Evolutionary conservation across 768 basidiomycete genomes (phyloP), one percentile per base, ranked within the genome.

Genomic region (Lentinula sp.): DNA sequence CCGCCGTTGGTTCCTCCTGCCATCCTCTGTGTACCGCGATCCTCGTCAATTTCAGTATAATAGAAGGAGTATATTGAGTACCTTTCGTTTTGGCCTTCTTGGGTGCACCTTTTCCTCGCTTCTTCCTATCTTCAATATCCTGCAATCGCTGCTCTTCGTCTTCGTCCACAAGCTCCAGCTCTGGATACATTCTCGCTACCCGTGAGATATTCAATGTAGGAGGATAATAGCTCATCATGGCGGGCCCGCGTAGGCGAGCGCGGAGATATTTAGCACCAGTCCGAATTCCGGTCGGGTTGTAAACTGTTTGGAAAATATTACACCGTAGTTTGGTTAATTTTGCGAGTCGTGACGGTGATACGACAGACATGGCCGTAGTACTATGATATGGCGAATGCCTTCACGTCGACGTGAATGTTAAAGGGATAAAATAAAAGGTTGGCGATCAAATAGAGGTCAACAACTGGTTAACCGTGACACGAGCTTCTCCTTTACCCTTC

Each of bases 211-310:
- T 78, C 61, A 90, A 66, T n/a, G 76, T 72, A 21, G 74, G 70
- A 0, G 89, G 90, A 74, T 95, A 95, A 76, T 98, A 98, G 4
- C 82, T 76, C 64, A 88, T 70, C 87, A 97, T 91, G 31, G 92
- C 82, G 0, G 93, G 93, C 0, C 95, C 96, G 0, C 87, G 84
- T 39, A 98, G 83, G 16, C 89, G 81, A 13, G 83, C 79, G 18
- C 89, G 86, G 50, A 98, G 85, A 76, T 96, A 94, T 76, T 98
- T 98, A 31, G 93, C 89, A 16, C 96, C 96, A 0, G 91, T 95
- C 16, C 95, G 87, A 13, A 84, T 70, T 31, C 83, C 83, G 2
- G 81, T 81, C 0, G 95, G 95, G 74, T 98, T 98, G 75, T 90
- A 93, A 3, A 88, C 78, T 8, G 93, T 96, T 69, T 93, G 84